phyloP scores from a whole-genome alignment of 192 early-diverging fungal species.

The Coemansia sp. region DNA sequence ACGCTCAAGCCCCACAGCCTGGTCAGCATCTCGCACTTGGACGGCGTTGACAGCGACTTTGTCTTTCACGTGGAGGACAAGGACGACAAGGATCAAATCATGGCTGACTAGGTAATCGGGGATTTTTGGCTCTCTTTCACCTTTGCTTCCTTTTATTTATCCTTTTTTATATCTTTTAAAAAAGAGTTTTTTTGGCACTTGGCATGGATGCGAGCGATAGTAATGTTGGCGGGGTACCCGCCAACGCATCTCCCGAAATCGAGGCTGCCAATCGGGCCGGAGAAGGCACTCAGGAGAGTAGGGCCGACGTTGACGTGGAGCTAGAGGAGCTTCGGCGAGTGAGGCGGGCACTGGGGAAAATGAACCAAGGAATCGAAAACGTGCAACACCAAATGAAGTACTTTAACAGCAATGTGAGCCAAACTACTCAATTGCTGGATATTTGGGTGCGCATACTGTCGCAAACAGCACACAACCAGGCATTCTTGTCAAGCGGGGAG shows the following conservation, averaged over 20 bases:
- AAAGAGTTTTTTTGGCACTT: conserved; percentile 5
- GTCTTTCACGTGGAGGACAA: conserved; percentile 39
- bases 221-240: neutral
- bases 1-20: conserved; percentile 59
- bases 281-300: neutral
- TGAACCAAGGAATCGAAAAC: conserved; percentile 50
- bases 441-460: conserved; percentile 57
- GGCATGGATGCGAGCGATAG: neutral
- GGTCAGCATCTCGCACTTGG: conserved; percentile 50
- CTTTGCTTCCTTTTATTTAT: conserved; percentile 1
- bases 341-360: conserved; percentile 41
- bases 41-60: conserved; percentile 28
- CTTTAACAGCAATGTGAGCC: conserved; percentile 56
- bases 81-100: conserved; percentile 25
- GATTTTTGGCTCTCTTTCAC: neutral
- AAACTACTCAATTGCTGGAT: conserved; percentile 57
- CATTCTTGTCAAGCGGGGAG: conserved; percentile 47
- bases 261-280: neutral
- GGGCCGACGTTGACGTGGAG: conserved; percentile 15
- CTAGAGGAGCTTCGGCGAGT: conserved; percentile 46
- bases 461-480: conserved; percentile 56
- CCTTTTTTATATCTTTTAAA: neutral
- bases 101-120: conserved; percentile 11
- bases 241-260: neutral
- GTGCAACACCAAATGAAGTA: conserved; percentile 51